Conservation (phyloP, 148 eudicot species). For the Vaccinium myrtillus region DNA sequence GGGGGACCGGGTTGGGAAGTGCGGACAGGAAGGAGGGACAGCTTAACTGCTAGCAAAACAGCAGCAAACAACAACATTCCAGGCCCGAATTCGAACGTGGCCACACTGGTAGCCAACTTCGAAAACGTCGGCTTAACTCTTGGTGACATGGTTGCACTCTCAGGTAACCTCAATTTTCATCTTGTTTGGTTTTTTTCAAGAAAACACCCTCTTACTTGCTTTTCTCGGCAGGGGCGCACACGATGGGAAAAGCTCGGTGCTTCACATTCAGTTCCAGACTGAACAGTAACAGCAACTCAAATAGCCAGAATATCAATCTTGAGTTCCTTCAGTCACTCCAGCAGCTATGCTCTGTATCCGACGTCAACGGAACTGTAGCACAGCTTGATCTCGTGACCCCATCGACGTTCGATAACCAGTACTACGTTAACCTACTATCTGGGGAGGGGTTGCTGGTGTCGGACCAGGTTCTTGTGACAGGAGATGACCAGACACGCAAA, state of each 20-base stretch:
- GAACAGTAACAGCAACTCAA: constrained; percentile 36
- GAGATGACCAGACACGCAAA: constrained; percentile 34
- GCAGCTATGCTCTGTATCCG: constrained; percentile 46
- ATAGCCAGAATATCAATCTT: constrained; percentile 23
- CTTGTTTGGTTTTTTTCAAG: neutral
- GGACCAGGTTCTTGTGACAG: constrained; percentile 56
- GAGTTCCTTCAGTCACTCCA: constrained; percentile 60
- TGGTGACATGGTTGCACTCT: constrained; percentile 73
- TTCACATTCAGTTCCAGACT: constrained; percentile 61
- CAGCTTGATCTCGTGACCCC: constrained; percentile 69
- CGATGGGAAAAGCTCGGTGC: constrained; percentile 88
- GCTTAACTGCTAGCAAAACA: constrained; percentile 60
- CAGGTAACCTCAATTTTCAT: constrained; percentile 37
- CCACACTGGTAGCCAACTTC: constrained; percentile 50
- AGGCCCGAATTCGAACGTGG: constrained; percentile 60
- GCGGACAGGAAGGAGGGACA: constrained; percentile 61
- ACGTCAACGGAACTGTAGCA: constrained; percentile 42
- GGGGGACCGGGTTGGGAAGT: constrained; percentile 84
- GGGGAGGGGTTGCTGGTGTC: constrained; percentile 72
- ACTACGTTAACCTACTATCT: constrained; percentile 66
- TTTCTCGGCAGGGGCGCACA: constrained; percentile 63
- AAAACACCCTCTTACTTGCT: neutral
- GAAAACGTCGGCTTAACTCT: constrained; percentile 57
- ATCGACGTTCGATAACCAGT: constrained; percentile 68
- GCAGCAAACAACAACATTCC: constrained; percentile 76